A percentile compares a stretch with the other conserved stretches of the same genome.
These are phyloP conservation scores for Phlyctochytrium planicorne DNA, from an alignment of 192 early-diverging fungal genomes.

Conservation along the genomic window DNA sequence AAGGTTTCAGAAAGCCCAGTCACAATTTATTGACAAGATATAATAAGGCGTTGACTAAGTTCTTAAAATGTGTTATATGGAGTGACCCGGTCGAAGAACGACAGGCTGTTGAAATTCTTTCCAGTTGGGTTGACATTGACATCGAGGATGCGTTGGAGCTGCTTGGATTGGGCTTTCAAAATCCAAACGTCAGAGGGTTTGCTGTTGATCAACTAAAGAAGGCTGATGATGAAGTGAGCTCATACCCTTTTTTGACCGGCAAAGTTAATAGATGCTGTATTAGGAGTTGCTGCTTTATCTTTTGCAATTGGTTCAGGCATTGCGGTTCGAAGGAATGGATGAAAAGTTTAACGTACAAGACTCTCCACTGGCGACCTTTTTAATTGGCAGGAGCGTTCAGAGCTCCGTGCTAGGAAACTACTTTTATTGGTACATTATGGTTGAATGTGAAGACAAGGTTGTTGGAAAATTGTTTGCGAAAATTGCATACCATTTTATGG, in stretches of 20 bases:
- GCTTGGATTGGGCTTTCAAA: slow-evolving; percentile 83
- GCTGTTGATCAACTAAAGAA: slow-evolving; percentile 86
- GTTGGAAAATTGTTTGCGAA: slow-evolving; percentile 85
- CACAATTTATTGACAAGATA: not conserved
- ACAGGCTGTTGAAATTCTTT: slow-evolving; percentile 86
- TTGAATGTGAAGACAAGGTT: slow-evolving; percentile 86
- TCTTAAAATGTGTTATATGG: slow-evolving; percentile 96
- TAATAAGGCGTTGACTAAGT: slow-evolving; percentile 88
- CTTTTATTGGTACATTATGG: slow-evolving; percentile 97
- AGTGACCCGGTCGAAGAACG: slow-evolving; percentile 84
- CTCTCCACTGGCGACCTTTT: slow-evolving; percentile 74
- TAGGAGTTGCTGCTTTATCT: slow-evolving; percentile 92
- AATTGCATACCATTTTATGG: slow-evolving; percentile 81
- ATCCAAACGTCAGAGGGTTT: slow-evolving; percentile 77
- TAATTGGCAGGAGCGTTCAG: slow-evolving; percentile 82
- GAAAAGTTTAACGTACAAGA: slow-evolving; percentile 27
- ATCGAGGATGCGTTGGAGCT: slow-evolving; percentile 96
- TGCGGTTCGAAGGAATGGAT: slow-evolving; percentile 87
- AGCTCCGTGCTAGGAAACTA: slow-evolving; percentile 90
- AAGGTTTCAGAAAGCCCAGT: slow-evolving; percentile 47
- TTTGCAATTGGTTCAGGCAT: slow-evolving; percentile 95
- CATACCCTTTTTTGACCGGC: not conserved
- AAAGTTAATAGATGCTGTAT: not conserved
- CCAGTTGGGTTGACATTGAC: slow-evolving; percentile 87
- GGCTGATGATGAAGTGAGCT: slow-evolving; percentile 82